These are phyloP conservation scores for Phaeophleospora eucalypticola DNA, from an alignment of 2,329 filamentous ascomycete species.

Conservation along the genomic window DNA sequence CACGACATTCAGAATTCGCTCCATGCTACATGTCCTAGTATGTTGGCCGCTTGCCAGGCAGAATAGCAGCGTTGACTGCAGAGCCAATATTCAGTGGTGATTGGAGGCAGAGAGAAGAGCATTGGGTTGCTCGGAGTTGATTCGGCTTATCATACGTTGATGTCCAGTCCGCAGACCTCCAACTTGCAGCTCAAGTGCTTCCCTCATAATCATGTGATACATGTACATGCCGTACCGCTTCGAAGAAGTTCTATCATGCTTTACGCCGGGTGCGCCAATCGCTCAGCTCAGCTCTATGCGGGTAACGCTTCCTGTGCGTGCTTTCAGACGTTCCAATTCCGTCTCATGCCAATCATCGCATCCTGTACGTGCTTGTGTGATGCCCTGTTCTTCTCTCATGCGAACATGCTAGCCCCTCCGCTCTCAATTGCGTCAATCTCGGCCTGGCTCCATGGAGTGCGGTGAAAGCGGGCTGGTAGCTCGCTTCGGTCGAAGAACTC, in stretches of 20 bases:
- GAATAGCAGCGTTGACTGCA: too few relatives aligned
- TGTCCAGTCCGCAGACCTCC: too few relatives aligned
- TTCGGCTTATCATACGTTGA: too few relatives aligned
- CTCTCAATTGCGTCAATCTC: constrained; percentile 97
- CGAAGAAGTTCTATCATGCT: not conserved
- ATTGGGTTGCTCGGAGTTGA: too few relatives aligned
- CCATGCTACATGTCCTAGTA: too few relatives aligned
- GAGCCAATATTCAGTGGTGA: too few relatives aligned
- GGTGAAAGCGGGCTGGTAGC: constrained; percentile 77
- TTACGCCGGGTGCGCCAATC: not conserved
- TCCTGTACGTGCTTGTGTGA: not conserved
- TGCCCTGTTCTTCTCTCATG: constrained; percentile 5
- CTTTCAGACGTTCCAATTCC: not conserved
- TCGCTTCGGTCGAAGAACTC: constrained; percentile 85
- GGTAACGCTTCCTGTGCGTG: not conserved
- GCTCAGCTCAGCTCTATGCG: not conserved
- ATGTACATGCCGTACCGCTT: not conserved
- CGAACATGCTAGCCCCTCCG: constrained; percentile 65
- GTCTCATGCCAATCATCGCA: constrained; percentile 1
- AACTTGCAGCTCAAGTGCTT: too few relatives aligned
- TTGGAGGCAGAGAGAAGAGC: too few relatives aligned
- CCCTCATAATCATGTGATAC: not conserved
- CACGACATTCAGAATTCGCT: too few relatives aligned
- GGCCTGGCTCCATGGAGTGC: constrained; percentile 65
- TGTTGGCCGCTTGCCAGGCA: too few relatives aligned